phyloP scores from a whole-genome alignment of 140 eudicot species.

The Bidens hawaiensis region DNA sequence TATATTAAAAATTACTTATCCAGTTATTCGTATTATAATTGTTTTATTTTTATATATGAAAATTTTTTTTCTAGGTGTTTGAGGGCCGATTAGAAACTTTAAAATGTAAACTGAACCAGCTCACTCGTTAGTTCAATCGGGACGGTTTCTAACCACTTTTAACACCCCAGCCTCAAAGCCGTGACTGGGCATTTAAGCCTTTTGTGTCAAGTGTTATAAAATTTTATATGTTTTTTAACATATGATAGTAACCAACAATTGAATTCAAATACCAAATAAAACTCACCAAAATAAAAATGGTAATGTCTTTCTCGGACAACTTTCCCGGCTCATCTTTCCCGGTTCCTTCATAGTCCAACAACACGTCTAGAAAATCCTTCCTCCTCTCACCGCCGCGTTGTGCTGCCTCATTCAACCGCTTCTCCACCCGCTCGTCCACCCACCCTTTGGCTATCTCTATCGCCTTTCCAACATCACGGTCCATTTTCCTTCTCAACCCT shows the following conservation, averaged over 20 bases:
- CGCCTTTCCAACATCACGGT: conserved; percentile 26
- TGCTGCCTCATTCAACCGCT: conserved; percentile 9
- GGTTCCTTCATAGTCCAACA: conserved; percentile 45
- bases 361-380: conserved; percentile 54
- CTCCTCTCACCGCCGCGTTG: background rate
- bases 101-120: too few relatives aligned
- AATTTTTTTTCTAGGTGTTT: too few relatives aligned
- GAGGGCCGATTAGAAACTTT: too few relatives aligned
- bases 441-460: conserved; percentile 28
- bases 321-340: conserved; percentile 43
- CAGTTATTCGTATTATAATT: too few relatives aligned
- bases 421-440: conserved; percentile 36
- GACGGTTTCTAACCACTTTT: too few relatives aligned
- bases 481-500: conserved; percentile 37
- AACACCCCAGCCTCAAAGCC: too few relatives aligned
- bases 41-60: too few relatives aligned
- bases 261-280: background rate
- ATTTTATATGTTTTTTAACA: too few relatives aligned
- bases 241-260: background rate
- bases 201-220: too few relatives aligned
- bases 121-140: too few relatives aligned
- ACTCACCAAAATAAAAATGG: conserved; percentile 37
- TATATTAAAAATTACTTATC: too few relatives aligned
- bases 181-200: too few relatives aligned
- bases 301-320: conserved; percentile 37